Base-by-base conservation (phyloP, 441 rosid genomes). In the Mallotus japonicus region DNA sequence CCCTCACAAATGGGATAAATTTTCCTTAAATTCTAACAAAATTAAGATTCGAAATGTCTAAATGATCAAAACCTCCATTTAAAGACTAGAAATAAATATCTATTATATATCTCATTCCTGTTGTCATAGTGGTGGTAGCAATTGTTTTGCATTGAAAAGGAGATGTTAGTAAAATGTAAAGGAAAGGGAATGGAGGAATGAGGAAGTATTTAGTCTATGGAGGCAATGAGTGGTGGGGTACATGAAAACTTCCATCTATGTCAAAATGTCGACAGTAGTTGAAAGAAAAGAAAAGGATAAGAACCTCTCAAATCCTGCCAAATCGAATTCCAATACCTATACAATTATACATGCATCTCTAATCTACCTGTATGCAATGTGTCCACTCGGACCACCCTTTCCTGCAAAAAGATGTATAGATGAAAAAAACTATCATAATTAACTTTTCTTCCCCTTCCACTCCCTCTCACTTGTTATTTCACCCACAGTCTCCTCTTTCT, bases 211-310 rank as follows among this genome's bases (percentile, higher is more conserved):
- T 47, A 68, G 74, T 77, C 55, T 42, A 16, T 20, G 74, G 72
- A 65, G 69, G 86, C 73, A 87, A 84, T 85, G 84, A 85, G 86
- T 81, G 87, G 89, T 82, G 89, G 86, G 86, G 85, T 77, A 77
- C 79, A 80, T 80, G 75, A 82, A 81, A 85, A 76, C 82, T 75
- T 85, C 81, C 87, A 85, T 84, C 79, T 73, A 70, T 76, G 74
- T 70, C 70, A 15, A 70, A 72, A 70, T 76, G 74, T 70, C 70
- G n/a, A 70, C 20, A 70, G 83, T 73, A 80, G 84, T 75, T 78
- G 84, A 83, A 75, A 77, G 75, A 60, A 77, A 78, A 75, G 37
- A 46, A 53, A 50, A 28, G 40, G 20, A 17, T 11, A 63, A 32
- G 76, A 75, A 69, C 78, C 86, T 79, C 76, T 81, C 79, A 80